Evolutionary conservation across 306 rosid species (phyloP).

Genomic region (Hippophae gyantsensis): DNA sequence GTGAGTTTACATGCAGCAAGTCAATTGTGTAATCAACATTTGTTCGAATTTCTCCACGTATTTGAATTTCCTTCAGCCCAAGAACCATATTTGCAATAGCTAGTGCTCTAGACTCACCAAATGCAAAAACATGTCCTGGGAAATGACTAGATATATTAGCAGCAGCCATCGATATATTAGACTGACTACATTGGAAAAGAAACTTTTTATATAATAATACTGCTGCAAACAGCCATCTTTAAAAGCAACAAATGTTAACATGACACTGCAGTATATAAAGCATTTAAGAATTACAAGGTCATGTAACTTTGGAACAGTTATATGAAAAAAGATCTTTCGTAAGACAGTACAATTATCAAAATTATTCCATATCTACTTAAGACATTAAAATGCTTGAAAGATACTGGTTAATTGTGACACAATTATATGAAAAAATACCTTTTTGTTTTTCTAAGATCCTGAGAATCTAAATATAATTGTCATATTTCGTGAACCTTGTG

Average conservation of each 20-base stretch:
- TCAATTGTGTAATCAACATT: constrained; percentile 95
- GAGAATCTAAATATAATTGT: no score
- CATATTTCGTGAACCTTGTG: no score
- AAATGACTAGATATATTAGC: constrained; percentile 25
- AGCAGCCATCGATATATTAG: neutral
- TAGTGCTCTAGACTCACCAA: constrained; percentile 88
- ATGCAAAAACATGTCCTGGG: constrained; percentile 95
- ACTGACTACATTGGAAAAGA: neutral
- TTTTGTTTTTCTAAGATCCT: no score
- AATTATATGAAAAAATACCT: no score
- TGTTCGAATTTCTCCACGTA: constrained; percentile 94
- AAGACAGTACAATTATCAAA: no score
- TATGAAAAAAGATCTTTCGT: no score
- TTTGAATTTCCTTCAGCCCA: constrained; percentile 95
- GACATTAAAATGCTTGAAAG: no score
- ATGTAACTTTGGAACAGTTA: no score
- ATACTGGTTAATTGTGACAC: no score
- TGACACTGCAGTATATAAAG: no score
- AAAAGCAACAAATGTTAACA: neutral
- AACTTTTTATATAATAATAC: neutral
- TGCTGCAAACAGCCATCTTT: neutral
- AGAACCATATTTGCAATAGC: constrained; percentile 98
- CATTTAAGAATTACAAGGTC: no score
- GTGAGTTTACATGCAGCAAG: constrained; percentile 71
- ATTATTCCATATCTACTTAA: no score